Evolutionary conservation across 345 rosid species (phyloP).

Genomic region (Erysimum cheiranthoides): DNA sequence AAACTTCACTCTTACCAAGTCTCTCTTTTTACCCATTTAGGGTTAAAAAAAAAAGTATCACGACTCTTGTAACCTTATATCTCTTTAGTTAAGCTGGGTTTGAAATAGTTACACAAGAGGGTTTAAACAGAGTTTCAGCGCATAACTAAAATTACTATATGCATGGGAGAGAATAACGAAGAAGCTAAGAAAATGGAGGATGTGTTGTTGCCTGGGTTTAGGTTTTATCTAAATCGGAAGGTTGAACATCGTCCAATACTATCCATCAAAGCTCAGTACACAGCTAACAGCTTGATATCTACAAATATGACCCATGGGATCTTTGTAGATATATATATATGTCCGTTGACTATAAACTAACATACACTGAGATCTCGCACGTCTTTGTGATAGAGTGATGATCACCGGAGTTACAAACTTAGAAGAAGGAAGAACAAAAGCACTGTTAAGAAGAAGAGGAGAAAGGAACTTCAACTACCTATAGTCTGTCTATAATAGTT

Average conservation of each 20-base stretch:
- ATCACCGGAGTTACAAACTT: neutral
- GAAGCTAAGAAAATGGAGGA: constrained; percentile 59
- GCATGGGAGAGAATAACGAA: constrained; percentile 53
- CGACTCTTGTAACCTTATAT: neutral
- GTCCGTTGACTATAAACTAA: neutral
- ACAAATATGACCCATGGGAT: constrained; percentile 91
- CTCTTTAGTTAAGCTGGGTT: neutral
- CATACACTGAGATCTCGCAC: no score
- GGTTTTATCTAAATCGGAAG: constrained; percentile 80
- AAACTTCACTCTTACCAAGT: constrained; percentile 39
- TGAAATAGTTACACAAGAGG: neutral
- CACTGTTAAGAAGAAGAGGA: constrained; percentile 17
- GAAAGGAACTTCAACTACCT: neutral
- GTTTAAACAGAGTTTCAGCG: neutral
- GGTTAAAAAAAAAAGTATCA: neutral
- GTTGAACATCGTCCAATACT: constrained; percentile 62
- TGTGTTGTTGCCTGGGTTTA: constrained; percentile 76
- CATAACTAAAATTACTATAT: neutral
- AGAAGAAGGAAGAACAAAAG: constrained; percentile 24
- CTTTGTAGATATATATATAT: constrained; percentile 11
- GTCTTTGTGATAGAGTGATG: no score
- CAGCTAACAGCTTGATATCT: constrained; percentile 84
- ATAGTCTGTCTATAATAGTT: no score
- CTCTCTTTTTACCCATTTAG: constrained; percentile 19
- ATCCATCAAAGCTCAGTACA: constrained; percentile 74